phyloP scores from a whole-genome alignment of 305 asterid genomes.

The Solanum hybrid region DNA sequence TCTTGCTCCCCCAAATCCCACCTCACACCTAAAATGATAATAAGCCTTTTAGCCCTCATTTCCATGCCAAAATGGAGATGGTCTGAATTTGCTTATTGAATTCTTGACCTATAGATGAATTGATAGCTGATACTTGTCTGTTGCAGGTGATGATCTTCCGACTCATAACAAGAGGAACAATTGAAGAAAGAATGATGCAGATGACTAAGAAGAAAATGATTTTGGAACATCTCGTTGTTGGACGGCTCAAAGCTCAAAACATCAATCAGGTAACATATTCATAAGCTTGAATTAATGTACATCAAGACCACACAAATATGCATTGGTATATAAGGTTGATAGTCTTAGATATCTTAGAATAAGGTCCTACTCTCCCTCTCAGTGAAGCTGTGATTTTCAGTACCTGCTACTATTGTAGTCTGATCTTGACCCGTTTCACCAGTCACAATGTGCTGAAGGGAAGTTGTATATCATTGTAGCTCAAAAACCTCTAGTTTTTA shows the following conservation, averaged over 20 bases:
- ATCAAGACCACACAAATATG: not conserved
- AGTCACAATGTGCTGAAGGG: conserved; percentile 5
- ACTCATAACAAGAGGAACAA: conserved; percentile 74
- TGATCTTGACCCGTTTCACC: not conserved
- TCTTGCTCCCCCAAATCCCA: conserved; percentile 10
- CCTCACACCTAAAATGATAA: not conserved
- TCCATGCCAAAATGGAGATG: not conserved
- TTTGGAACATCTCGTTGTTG: conserved; percentile 94
- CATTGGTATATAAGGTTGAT: not conserved
- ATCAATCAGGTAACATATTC: conserved; percentile 67
- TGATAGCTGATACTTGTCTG: no score
- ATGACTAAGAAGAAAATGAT: conserved; percentile 98
- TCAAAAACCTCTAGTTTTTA: not conserved
- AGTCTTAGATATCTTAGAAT: not conserved
- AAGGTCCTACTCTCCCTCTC: not conserved
- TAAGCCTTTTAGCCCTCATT: conserved; percentile 3
- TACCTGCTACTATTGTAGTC: not conserved
- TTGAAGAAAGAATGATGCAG: conserved; percentile 99
- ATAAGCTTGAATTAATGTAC: not conserved
- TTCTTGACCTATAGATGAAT: conserved; percentile 3
- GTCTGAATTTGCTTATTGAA: conserved; percentile 7
- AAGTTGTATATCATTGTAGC: not conserved
- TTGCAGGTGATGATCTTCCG: conserved; percentile 93
- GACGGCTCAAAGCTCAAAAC: conserved; percentile 79
- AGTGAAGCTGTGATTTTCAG: not conserved